Conservation (phyloP, 768 basidiomycete genomes). For the Hypsizygus marmoreus region DNA sequence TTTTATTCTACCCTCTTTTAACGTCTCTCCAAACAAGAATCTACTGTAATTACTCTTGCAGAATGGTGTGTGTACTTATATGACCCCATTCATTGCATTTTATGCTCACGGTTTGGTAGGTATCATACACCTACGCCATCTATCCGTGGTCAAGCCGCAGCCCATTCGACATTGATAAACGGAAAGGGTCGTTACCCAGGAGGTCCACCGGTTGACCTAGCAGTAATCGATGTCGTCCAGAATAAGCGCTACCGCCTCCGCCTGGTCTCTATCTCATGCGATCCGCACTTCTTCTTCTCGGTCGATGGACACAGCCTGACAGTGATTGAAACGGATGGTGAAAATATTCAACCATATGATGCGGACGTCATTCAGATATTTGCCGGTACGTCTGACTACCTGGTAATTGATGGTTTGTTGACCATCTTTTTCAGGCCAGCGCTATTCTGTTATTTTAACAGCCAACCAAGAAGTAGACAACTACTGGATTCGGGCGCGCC, state of each 20-base stretch:
- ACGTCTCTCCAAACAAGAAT: conserved; percentile 1
- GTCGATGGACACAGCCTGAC: conserved; percentile 14
- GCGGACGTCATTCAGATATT: conserved; percentile 33
- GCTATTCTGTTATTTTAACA: conserved; percentile 42
- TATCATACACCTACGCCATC: conserved; percentile 19
- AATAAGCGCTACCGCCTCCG: conserved; percentile 50
- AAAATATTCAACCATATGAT: conserved; percentile 24
- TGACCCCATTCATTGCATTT: background rate
- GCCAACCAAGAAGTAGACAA: conserved; percentile 31
- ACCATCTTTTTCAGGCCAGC: conserved; percentile 29
- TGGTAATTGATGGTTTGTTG: background rate
- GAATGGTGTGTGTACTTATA: conserved; percentile 37
- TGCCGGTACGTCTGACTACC: conserved; percentile 23
- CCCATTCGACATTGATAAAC: conserved; percentile 43
- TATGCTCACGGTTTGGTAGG: conserved; percentile 2
- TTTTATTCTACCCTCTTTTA: too few relatives aligned
- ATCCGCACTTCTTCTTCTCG: conserved; percentile 29
- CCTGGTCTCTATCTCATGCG: conserved; percentile 44
- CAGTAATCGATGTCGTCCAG: conserved; percentile 36
- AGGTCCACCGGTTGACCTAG: conserved; percentile 33
- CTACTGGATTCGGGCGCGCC: conserved; percentile 32
- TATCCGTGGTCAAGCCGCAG: conserved; percentile 18
- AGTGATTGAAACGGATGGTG: conserved; percentile 38
- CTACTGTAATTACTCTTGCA: conserved; percentile 41
- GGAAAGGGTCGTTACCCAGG: conserved; percentile 38